Base-by-base conservation (phyloP, 2,329 filamentous ascomycete species). In the Elsinoe fawcettii region DNA sequence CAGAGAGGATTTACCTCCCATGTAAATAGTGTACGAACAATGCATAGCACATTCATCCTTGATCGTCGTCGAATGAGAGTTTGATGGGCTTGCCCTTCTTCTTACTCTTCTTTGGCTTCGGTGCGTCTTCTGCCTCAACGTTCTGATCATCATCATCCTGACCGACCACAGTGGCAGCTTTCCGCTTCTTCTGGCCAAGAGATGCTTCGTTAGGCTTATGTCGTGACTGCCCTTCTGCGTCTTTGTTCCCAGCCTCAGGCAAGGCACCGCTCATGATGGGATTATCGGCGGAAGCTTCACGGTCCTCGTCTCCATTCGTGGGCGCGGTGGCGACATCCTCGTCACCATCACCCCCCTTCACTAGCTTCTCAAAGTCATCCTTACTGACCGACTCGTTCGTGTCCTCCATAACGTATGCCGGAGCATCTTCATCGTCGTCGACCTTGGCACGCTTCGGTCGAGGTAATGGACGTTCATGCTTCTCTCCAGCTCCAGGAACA, bases 1-100 rank as follows among this genome's bases (percentile, higher is more conserved):
- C 73, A 80, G 93, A 64, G 91, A 96, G 74, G 86, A 87, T 59
- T 71, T 97, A 66, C 92, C 92, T 54, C 89, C 91, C 43, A 72
- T 96, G 68, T 96, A 79, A 46, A 59, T 58, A 51, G 23, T 51
- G 47, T 47, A 39, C 44, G 22, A 51, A 22, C 39, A 46, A 37
- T 41, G n/a, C 44, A 41, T n/a, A 32, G 30, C 34, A 22, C 6
- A 16, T n/a, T 53, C 49, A 44, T 51, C 51, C 54, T 57, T 59
- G 49, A 23, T 61, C 58, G 16, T 61, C 58, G 25, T 59, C 58
- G 25, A 61, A 61, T 12, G 60, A 61, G 1, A 61, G 43, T 23
- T 61, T 61, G 54, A 61, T 59, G 12, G 60, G 34, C 51, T 59
- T 59, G 30, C 32, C 59, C 53, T 61, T 62, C 57, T 61, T 61